Percentiles rank a stretch among this genome's conserved stretches.
Evolutionary conservation across 169 alveolate genomes (phyloP).

Genomic region (Babesia ovata): DNA sequence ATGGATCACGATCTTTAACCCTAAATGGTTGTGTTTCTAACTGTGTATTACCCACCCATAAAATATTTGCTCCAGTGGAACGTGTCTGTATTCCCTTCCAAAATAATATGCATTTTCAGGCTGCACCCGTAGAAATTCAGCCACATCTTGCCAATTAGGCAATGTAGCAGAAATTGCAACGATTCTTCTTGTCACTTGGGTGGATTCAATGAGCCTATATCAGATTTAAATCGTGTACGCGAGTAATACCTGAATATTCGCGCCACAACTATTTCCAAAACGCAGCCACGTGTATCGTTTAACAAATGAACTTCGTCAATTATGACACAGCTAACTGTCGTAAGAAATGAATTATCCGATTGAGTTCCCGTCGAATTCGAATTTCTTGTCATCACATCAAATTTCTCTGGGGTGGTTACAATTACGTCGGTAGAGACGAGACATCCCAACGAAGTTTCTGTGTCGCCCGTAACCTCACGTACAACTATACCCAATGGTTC

Average conservation of each 20-base stretch:
- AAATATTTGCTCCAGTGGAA: slow-evolving; percentile 93
- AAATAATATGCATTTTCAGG: slow-evolving; percentile 92
- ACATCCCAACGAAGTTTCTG: slow-evolving; percentile 75
- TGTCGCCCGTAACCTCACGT: slow-evolving; percentile 94
- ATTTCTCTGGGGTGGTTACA: slow-evolving; percentile 99
- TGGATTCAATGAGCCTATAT: slow-evolving; percentile 68
- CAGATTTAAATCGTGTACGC: not conserved
- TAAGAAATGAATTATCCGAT: slow-evolving; percentile 82
- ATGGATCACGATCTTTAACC: slow-evolving; percentile 85
- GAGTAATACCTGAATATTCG: slow-evolving; percentile 91
- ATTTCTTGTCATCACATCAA: slow-evolving; percentile 99
- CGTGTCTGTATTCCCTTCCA: slow-evolving; percentile 95
- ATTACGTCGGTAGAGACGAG: slow-evolving; percentile 96
- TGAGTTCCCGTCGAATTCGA: slow-evolving; percentile 82
- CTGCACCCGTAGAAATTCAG: slow-evolving; percentile 93
- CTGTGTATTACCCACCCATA: slow-evolving; percentile 92
- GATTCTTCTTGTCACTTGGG: slow-evolving; percentile 73
- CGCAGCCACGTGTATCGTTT: slow-evolving; percentile 99
- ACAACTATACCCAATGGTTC: slow-evolving; percentile 83
- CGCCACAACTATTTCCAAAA: slow-evolving; percentile 98
- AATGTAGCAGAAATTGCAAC: slow-evolving; percentile 99
- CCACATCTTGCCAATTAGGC: slow-evolving; percentile 99
- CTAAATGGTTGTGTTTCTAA: slow-evolving; percentile 82
- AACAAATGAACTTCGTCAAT: slow-evolving; percentile 99
- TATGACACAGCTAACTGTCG: slow-evolving; percentile 93